Evolutionary conservation across 2,329 filamentous ascomycete genomes (phyloP).

Genomic region (Pseudogymnoascus sp.): DNA sequence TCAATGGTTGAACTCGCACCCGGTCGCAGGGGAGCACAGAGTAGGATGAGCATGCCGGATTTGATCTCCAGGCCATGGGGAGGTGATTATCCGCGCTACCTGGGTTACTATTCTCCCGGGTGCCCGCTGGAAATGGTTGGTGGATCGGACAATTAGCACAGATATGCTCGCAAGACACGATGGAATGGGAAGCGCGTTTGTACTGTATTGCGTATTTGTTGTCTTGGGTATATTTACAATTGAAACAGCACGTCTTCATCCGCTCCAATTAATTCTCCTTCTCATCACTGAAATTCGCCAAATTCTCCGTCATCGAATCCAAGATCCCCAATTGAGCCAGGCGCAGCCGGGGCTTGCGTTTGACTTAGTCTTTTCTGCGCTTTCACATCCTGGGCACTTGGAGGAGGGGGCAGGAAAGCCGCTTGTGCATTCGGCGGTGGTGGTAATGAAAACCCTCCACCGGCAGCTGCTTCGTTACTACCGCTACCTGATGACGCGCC

Average conservation of each 20-base stretch:
- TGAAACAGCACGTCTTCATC: background rate
- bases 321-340: conserved; percentile 47
- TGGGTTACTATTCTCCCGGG: background rate
- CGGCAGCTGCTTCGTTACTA: conserved; percentile 30
- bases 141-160: background rate
- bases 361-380: conserved; percentile 48
- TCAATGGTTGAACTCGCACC: background rate
- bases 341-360: conserved; percentile 40
- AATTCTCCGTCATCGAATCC: conserved; percentile 85
- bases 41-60: background rate
- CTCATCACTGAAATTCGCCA: conserved; percentile 59
- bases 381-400: conserved; percentile 54
- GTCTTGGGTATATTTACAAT: conserved; percentile 8
- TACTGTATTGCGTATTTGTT: conserved; percentile 2
- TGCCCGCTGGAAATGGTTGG: background rate
- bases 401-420: conserved; percentile 54
- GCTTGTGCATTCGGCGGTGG: conserved; percentile 50
- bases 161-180: background rate
- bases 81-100: background rate
- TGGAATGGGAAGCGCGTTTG: background rate
- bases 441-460: conserved; percentile 62
- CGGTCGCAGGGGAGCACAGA: background rate
- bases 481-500: conserved; percentile 20
- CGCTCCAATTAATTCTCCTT: background rate
- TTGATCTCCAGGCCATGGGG: background rate